A percentile compares a stretch with the other conserved stretches of the same genome.
Evolutionary conservation across 164 flowering plant species (phyloP).

Genomic region (Cinnamomum chago): DNA sequence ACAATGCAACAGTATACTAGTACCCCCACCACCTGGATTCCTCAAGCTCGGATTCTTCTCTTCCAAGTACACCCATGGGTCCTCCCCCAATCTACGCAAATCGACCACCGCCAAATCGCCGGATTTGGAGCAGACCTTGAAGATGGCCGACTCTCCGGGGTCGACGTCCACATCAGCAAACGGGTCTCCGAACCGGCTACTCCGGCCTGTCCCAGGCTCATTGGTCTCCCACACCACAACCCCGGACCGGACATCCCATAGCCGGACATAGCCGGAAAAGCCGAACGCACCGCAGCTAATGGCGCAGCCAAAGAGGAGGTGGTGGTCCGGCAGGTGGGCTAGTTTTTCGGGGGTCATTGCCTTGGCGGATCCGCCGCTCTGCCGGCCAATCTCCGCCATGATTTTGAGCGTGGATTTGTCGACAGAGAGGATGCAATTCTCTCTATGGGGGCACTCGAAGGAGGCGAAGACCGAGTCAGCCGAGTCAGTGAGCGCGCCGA

Average conservation of each 20-base stretch:
- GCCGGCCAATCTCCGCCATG: constrained; percentile 54
- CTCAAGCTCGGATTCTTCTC: constrained; percentile 70
- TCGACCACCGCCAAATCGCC: constrained; percentile 86
- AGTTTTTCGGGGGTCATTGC: constrained; percentile 40
- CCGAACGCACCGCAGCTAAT: constrained; percentile 82
- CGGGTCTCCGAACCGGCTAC: constrained; percentile 78
- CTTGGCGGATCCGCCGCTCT: constrained; percentile 53
- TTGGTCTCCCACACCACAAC: constrained; percentile 77
- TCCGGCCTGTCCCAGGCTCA: constrained; percentile 93
- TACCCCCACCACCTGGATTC: constrained; percentile 27
- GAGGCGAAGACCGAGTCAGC: constrained; percentile 48
- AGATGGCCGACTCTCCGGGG: constrained; percentile 36
- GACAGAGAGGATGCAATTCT: constrained; percentile 60
- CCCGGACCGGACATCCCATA: constrained; percentile 79
- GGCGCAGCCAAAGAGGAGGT: constrained; percentile 42
- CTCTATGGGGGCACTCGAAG: constrained; percentile 65
- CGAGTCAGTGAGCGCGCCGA: constrained; percentile 53
- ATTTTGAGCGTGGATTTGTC: constrained; percentile 61
- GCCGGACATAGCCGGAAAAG: constrained; percentile 67
- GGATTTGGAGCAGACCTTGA: constrained; percentile 80
- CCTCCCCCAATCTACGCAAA: constrained; percentile 62
- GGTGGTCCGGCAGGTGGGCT: constrained; percentile 24
- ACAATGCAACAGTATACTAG: constrained; percentile 43
- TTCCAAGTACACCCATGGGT: constrained; percentile 89
- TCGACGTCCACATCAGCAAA: constrained; percentile 80